phyloP scores from a whole-genome alignment of 2,329 filamentous ascomycete species.

The Monilinia vaccinii-corymbosi region DNA sequence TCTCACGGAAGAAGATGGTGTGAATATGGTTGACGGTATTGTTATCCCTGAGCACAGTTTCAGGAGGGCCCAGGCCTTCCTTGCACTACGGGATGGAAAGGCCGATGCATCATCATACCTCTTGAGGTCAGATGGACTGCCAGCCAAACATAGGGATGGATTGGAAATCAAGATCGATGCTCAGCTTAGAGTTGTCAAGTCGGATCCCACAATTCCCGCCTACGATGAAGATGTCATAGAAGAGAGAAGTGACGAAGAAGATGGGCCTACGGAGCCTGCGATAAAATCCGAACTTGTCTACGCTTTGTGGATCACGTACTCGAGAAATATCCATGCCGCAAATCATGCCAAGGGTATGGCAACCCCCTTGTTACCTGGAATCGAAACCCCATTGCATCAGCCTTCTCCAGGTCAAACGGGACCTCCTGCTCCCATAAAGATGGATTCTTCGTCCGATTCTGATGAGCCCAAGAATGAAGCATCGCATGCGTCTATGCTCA shows the following conservation, averaged over 20 bases:
- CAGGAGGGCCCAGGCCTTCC: constrained; percentile 73
- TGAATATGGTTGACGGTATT: constrained; percentile 82
- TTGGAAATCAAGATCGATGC: constrained; percentile 89
- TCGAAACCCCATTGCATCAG: constrained; percentile 65
- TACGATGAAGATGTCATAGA: constrained; percentile 55
- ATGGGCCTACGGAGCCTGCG: constrained; percentile 34
- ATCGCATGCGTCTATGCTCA: constrained; percentile 40
- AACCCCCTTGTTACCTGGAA: constrained; percentile 54
- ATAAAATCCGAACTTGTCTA: constrained; percentile 72
- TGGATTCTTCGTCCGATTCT: constrained; percentile 40
- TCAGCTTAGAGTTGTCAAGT: constrained; percentile 93
- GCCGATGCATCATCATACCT: constrained; percentile 73
- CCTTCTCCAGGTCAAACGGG: constrained; percentile 67
- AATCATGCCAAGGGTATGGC: constrained; percentile 50
- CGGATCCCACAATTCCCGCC: constrained; percentile 58
- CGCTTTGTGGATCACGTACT: constrained; percentile 96
- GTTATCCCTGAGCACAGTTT: constrained; percentile 96
- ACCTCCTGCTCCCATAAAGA: constrained; percentile 46
- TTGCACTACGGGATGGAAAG: constrained; percentile 75
- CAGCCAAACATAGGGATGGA: constrained; percentile 82
- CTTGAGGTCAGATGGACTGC: constrained; percentile 72
- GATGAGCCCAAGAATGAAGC: constrained; percentile 35
- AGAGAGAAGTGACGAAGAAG: constrained; percentile 49
- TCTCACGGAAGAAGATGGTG: constrained; percentile 76
- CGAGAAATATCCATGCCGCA: constrained; percentile 76